Percentiles rank a stretch among this genome's conserved stretches.
Conservation (phyloP, 2,329 filamentous ascomycete genomes). For the Sporothrix luriei region DNA sequence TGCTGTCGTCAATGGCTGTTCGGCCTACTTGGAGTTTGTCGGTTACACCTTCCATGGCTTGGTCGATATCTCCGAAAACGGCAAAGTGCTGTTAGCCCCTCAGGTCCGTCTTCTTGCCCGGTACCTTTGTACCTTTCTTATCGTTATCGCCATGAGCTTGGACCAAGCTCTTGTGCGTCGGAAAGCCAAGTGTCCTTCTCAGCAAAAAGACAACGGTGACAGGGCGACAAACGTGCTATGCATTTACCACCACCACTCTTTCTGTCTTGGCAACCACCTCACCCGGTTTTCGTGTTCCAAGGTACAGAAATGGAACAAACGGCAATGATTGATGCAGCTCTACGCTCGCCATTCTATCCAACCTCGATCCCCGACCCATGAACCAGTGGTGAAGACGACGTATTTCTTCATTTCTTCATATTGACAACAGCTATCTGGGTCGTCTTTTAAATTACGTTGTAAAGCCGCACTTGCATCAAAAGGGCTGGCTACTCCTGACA, state of each 20-base stretch:
- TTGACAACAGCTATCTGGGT: neutral
- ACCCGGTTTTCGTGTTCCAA: slow-evolving; percentile 14
- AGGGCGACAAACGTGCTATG: neutral
- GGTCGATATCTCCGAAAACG: slow-evolving; percentile 14
- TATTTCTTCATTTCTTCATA: neutral
- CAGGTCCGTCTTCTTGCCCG: neutral
- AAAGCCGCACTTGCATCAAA: neutral
- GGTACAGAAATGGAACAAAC: neutral
- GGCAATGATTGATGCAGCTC: neutral
- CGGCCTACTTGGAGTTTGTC: neutral
- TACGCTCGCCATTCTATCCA: slow-evolving; percentile 4
- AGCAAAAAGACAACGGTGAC: neutral
- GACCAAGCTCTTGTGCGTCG: slow-evolving; percentile 15
- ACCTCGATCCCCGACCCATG: neutral
- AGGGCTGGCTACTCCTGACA: neutral
- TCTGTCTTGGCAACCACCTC: slow-evolving; percentile 10
- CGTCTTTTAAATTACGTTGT: neutral
- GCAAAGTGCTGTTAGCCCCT: slow-evolving; percentile 5
- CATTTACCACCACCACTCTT: neutral
- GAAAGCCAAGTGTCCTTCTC: slow-evolving; percentile 32
- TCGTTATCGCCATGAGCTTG: slow-evolving; percentile 35
- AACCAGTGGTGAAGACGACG: neutral
- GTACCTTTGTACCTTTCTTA: slow-evolving; percentile 25
- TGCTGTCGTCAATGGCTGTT: too few species aligned
- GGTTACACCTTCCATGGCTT: neutral